Conservation (phyloP, 306 rosid genomes). For the Cucumis sativus region DNA sequence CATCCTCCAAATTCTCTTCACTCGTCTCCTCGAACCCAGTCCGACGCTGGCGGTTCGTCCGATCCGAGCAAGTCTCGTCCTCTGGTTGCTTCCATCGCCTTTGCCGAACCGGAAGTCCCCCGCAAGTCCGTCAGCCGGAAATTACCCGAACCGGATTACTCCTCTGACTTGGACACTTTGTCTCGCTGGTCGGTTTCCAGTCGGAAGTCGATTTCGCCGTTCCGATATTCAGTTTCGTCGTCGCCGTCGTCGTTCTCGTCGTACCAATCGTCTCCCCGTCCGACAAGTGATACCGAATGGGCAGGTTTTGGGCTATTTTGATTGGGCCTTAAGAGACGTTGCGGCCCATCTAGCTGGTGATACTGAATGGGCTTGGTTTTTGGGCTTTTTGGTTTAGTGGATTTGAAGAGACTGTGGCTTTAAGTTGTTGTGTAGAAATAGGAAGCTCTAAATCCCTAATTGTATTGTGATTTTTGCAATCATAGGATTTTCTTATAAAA, state of each 20-base stretch:
- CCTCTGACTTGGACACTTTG: constrained; percentile 37
- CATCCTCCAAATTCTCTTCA: constrained; percentile 28
- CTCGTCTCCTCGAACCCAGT: constrained; percentile 27
- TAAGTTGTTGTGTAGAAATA: neutral
- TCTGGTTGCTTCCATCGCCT: constrained; percentile 68
- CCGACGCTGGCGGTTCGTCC: constrained; percentile 48
- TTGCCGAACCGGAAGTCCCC: constrained; percentile 24
- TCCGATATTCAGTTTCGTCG: constrained; percentile 27
- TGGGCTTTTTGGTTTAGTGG: constrained; percentile 32
- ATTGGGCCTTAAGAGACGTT: constrained; percentile 8
- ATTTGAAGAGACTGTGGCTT: neutral
- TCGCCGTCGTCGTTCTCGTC: constrained; percentile 32
- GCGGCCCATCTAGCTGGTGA: constrained; percentile 44
- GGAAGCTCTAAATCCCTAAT: neutral
- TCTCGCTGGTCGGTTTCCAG: constrained; percentile 60
- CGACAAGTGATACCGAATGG: constrained; percentile 52
- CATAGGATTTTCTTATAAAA: neutral
- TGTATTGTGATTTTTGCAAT: neutral
- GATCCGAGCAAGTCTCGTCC: constrained; percentile 25
- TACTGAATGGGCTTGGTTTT: constrained; percentile 71
- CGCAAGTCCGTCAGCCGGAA: constrained; percentile 15
- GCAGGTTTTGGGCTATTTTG: constrained; percentile 75
- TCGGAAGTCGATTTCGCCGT: constrained; percentile 41
- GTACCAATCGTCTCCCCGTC: constrained; percentile 47
- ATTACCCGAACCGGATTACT: constrained; percentile 16